Base-by-base conservation (phyloP, 139 green algal genomes). In the Tetradesmus obliquus region DNA sequence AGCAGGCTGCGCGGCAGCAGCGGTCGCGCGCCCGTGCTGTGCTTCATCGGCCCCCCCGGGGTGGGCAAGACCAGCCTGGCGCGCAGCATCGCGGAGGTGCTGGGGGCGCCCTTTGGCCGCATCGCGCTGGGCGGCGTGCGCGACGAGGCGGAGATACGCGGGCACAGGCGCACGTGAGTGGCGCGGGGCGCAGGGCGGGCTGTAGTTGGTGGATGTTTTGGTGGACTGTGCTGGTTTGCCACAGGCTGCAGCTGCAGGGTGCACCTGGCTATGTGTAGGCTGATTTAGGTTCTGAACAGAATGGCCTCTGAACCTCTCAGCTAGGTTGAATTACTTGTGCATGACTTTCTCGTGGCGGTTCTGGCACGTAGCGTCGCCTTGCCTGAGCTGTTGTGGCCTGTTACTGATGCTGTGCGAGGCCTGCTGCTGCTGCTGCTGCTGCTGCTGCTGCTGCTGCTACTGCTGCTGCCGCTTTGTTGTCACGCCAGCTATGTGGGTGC, bases 91-190 rank as follows among this genome's bases (percentile, higher is more conserved):
- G 97, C 97, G 10, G 87, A 94, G 13, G 92, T 93, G n/a, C 45
- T 92, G 51, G 51, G 58, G 8, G 89, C 84, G 60, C 89, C 89
- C 7, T 88, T 88, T 83, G 60, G 53, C 8, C 89, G 97, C 71
- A 98, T 99, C 90, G 97, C 95, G 19, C 95, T 99, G 54, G 98
- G 98, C 0, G 98, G 98, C 7, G 95, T 99, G 69, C 93, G 93
- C 2, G 98, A 99, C 62, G 97, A 98, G 79, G 97, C 97, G 2
- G 98, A 99, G 94, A 98, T 99, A 89, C 97, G 99, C 83, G 97
- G 96, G 1, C 95, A 96, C 88, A 92, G 98, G 24, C 94, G 98
- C 9, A 99, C 98, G 13, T 90, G 69, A 90, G 86, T 79, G 54
- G 22, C 57, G 54, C 7, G 9, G 32, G 32, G 32, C 32, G 32